phyloP scores from a whole-genome alignment of 2,329 filamentous ascomycete species.

The Phaeosphaeriaceae sp. region DNA sequence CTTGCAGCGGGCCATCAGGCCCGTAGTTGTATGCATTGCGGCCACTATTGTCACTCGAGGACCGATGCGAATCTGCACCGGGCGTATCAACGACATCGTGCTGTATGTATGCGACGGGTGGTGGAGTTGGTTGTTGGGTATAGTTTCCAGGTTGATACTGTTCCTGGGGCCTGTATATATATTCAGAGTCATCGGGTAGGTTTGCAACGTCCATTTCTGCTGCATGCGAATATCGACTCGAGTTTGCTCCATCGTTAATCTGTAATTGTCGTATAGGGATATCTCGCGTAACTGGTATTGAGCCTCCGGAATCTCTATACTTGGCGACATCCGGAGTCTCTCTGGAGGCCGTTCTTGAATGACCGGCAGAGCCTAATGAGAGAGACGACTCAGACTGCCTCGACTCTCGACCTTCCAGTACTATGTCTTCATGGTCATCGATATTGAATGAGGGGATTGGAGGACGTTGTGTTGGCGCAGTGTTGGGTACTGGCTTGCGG shows the following conservation, averaged over 20 bases:
- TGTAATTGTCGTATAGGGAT: slow-evolving; percentile 45
- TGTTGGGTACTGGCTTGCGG: slow-evolving; percentile 30
- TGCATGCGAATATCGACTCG: slow-evolving; percentile 40
- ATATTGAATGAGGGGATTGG: slow-evolving; percentile 43
- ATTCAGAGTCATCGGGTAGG: slow-evolving; percentile 30
- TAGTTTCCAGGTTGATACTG: slow-evolving; percentile 21
- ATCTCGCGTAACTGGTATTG: slow-evolving; percentile 37
- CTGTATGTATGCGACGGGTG: slow-evolving; percentile 28
- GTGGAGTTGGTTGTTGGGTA: slow-evolving; percentile 30
- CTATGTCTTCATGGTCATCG: slow-evolving; percentile 38
- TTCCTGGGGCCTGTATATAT: slow-evolving; percentile 27
- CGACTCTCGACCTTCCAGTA: slow-evolving; percentile 39
- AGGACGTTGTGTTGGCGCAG: slow-evolving; percentile 21
- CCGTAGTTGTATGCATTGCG: slow-evolving; percentile 39
- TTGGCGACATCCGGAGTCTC: slow-evolving; percentile 39
- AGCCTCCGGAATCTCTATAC: slow-evolving; percentile 28
- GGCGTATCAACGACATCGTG: slow-evolving; percentile 36
- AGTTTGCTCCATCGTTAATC: slow-evolving; percentile 40
- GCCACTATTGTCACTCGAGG: slow-evolving; percentile 37
- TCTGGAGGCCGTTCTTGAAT: slow-evolving; percentile 45
- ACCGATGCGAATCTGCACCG: slow-evolving; percentile 38
- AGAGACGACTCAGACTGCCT: slow-evolving; percentile 44
- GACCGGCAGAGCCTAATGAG: slow-evolving; percentile 37
- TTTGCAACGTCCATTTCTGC: slow-evolving; percentile 40
- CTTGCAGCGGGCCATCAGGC: slow-evolving; percentile 39